Conservation (phyloP, 495 filamentous ascomycete species). For the Lepraria neglecta region DNA sequence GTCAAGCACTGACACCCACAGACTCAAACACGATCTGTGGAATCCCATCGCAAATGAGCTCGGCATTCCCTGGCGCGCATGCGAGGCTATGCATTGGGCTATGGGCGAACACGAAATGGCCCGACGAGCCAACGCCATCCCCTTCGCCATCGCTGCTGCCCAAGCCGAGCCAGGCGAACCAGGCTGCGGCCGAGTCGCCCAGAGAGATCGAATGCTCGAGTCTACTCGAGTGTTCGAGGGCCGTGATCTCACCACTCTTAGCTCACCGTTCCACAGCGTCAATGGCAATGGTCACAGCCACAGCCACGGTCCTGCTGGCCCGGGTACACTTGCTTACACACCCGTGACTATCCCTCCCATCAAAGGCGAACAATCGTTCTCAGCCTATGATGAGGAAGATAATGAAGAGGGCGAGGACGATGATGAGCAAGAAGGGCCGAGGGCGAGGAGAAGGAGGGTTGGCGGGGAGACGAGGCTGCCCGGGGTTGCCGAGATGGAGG, state of each 20-base stretch:
- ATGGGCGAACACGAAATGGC: slow-evolving; percentile 91
- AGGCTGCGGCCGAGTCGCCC: slow-evolving; percentile 21
- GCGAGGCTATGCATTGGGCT: slow-evolving; percentile 98
- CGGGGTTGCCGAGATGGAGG: slow-evolving; percentile 24
- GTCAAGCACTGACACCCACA: slow-evolving; percentile 33
- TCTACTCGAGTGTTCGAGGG: slow-evolving; percentile 23
- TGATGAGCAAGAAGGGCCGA: slow-evolving; percentile 8
- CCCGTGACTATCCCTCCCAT: slow-evolving; percentile 10
- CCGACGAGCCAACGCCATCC: slow-evolving; percentile 73
- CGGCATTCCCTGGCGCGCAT: slow-evolving; percentile 91
- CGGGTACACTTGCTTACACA: neutral
- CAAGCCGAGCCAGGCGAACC: slow-evolving; percentile 14
- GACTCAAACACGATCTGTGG: slow-evolving; percentile 98
- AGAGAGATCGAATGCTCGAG: slow-evolving; percentile 23
- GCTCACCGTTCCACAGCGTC: slow-evolving; percentile 17
- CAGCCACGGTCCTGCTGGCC: neutral
- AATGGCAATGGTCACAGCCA: slow-evolving; percentile 8
- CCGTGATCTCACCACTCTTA: slow-evolving; percentile 18
- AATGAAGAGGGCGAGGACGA: slow-evolving; percentile 11
- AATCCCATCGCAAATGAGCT: slow-evolving; percentile 87
- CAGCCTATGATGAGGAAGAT: slow-evolving; percentile 9
- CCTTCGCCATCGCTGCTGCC: slow-evolving; percentile 49
- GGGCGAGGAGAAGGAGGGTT: neutral
- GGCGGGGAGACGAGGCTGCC: slow-evolving; percentile 18
- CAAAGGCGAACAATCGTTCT: slow-evolving; percentile 11